A percentile compares a stretch with the other conserved stretches of the same genome.
These are phyloP conservation scores for Grosmannia penicillata DNA, from an alignment of 2,329 filamentous ascomycete species.

Conservation along the genomic window DNA sequence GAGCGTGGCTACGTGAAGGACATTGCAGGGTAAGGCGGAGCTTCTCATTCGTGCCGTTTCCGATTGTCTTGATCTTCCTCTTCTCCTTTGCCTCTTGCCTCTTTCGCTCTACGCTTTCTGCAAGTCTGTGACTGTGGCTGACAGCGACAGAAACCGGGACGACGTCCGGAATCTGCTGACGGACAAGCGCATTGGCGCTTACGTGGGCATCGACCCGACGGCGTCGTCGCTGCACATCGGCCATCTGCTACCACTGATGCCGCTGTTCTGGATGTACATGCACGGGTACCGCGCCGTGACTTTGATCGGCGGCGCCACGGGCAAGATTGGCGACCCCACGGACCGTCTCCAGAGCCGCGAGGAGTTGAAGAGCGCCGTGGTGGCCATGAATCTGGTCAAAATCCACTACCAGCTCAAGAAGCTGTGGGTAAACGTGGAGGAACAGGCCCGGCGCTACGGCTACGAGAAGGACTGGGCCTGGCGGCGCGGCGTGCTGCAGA, in stretches of 20 bases:
- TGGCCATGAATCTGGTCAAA: conserved; percentile 49
- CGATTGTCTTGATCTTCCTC: neutral
- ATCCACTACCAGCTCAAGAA: conserved; percentile 56
- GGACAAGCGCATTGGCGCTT: conserved; percentile 52
- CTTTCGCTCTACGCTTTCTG: neutral
- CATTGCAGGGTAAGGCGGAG: conserved; percentile 59
- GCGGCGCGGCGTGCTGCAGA: conserved; percentile 59
- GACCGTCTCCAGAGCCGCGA: conserved; percentile 49
- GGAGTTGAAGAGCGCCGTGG: conserved; percentile 32
- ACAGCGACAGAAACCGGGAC: conserved; percentile 24
- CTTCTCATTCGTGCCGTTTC: conserved; percentile 16
- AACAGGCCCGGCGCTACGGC: conserved; percentile 48
- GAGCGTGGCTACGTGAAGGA: conserved; percentile 63
- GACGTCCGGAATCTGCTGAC: conserved; percentile 50
- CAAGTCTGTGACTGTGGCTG: too few species aligned
- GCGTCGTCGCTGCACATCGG: conserved; percentile 67
- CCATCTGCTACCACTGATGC: conserved; percentile 69
- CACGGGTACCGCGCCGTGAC: conserved; percentile 55
- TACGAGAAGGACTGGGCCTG: conserved; percentile 50
- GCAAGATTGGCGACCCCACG: conserved; percentile 65
- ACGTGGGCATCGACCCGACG: conserved; percentile 73
- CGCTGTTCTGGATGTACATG: conserved; percentile 71
- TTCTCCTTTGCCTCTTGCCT: neutral
- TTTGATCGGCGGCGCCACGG: conserved; percentile 60
- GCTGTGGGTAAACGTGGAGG: conserved; percentile 61